Base-by-base conservation (phyloP, 2,329 filamentous ascomycete genomes). In the Ophiostoma sp. region DNA sequence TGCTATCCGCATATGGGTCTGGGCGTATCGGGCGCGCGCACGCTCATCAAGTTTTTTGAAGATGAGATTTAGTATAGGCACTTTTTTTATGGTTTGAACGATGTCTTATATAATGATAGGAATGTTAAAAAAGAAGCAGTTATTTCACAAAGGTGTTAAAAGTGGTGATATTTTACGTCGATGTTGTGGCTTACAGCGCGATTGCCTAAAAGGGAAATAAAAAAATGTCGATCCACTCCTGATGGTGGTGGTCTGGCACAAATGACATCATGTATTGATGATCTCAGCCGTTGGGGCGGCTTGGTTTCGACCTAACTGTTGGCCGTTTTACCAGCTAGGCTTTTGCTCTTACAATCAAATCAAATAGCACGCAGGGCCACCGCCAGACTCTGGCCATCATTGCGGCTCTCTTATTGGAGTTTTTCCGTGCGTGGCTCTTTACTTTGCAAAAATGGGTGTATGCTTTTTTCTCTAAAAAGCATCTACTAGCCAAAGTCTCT, bases 31-130 rank as follows among this genome's bases (percentile, higher is more conserved):
- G 94, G 93, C 62, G 88, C 93, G 73, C 88, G 91, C 78, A 92
- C 93, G n/a, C 88, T 97, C 74, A 84, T 97, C 81, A 91, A 90
- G 77, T 97, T 96, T 82, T 95, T 97, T 79, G 91, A 94, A 79
- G 92, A 92, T n/a, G 70, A 69, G 52, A 72, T 72, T 68, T 72
- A 68, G 39, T 35, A 7, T 48, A 13, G 8, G 15, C 5, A n/a
- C n/a, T n/a, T n/a, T n/a, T n/a, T 60, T 33, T 60, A 8, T 31
- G 5, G 13, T 17, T 48, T 48, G 17, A n/a, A 4, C n/a, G n/a
- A n/a, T 10, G 20, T 54, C n/a, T n/a, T n/a, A n/a, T n/a, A n/a
- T n/a, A n/a, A n/a, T 15, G 39, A 41, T 39, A 39, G 36, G 11
- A 39, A 39, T 39, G 39, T 1, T 3, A 8, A 39, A 10, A 3